Evolutionary conservation across 1,284 basidiomycete genomes (phyloP), one percentile per base, ranked within the genome.

Genomic region (Lignosus rhinocerotis): DNA sequence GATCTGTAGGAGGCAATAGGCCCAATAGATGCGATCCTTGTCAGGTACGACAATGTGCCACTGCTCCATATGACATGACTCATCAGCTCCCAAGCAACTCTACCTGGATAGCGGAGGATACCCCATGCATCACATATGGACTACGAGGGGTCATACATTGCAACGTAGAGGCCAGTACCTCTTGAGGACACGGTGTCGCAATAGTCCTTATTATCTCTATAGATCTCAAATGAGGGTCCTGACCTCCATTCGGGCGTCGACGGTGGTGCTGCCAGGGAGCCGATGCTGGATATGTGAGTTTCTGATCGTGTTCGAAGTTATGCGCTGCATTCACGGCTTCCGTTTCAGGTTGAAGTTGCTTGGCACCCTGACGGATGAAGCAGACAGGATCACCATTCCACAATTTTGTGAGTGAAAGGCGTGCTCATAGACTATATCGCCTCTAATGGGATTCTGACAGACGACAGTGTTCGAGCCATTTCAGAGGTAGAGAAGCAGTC

Each of bases 91-190:
- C 7, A 51, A 93, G 90, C 67, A 99, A 99, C 71, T 98, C 96
- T 34, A 96, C 94, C 16, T 99, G 96, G 96, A 92, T 98, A 63
- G 91, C 91, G 33, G 94, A 98, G 68, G 87, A 92, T 61, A 86
- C 88, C n/a, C 96, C 96, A 0, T 98, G 96, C 69, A 89, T 98
- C 57, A 98, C 96, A 0, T 96, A 97, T 69, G 96, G 96, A 2
- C 78, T 98, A 64, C 85, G 96, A 50, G 96, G 96, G 0, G 96
- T 99, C 2, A 86, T 98, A 0, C 91, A 93, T 67, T 93, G 91
- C 41, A 83, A 84, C 34, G 74, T 96, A 16, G 81, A 87, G 77
- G 89, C 90, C 46, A 48, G 77, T 59, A 25, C 30, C 25, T 31
- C 17, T 5, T 16, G 19, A 11, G 14, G 25, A 2, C 12, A 8